A percentile compares a stretch with the other conserved stretches of the same genome.
These are phyloP conservation scores for Cladorrhinum sp. DNA, from an alignment of 2,329 filamentous ascomycete species.

Conservation along the genomic window DNA sequence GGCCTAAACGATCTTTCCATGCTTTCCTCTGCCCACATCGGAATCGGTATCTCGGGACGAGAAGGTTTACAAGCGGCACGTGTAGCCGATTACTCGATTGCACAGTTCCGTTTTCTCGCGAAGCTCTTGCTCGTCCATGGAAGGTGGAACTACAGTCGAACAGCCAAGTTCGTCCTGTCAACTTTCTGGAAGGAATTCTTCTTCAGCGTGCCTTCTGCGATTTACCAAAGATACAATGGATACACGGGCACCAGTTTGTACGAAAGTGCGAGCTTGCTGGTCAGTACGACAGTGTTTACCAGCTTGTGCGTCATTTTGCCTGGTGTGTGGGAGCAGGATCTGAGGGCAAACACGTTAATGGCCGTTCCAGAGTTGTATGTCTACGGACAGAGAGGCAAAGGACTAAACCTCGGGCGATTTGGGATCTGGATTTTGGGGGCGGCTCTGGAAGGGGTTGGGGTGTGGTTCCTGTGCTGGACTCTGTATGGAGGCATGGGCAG, in stretches of 20 bases:
- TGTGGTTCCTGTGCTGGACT: slow-evolving; percentile 62
- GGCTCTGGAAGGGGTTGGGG: slow-evolving; percentile 67
- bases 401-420: slow-evolving; percentile 73
- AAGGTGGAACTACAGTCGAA: slow-evolving; percentile 94
- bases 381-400: slow-evolving; percentile 69
- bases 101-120: slow-evolving; percentile 89
- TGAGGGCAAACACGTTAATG: slow-evolving; percentile 78
- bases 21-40: slow-evolving; percentile 98
- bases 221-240: slow-evolving; percentile 75
- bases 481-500: slow-evolving; percentile 47
- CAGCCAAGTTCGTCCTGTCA: slow-evolving; percentile 95
- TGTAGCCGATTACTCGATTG: slow-evolving; percentile 93
- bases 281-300: slow-evolving; percentile 94
- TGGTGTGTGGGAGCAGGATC: slow-evolving; percentile 88
- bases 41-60: slow-evolving; percentile 93
- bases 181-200: slow-evolving; percentile 96
- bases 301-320: slow-evolving; percentile 84
- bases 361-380: slow-evolving; percentile 89
- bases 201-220: slow-evolving; percentile 79
- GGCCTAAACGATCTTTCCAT: slow-evolving; percentile 99
- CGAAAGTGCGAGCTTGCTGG: slow-evolving; percentile 80
- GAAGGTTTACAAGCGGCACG: slow-evolving; percentile 96
- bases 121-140: slow-evolving; percentile 94
- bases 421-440: slow-evolving; percentile 75
- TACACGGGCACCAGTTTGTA: slow-evolving; percentile 91